Conservation (phyloP, 192 early-diverging fungal genomes). For the Backusella liffmaniae region DNA sequence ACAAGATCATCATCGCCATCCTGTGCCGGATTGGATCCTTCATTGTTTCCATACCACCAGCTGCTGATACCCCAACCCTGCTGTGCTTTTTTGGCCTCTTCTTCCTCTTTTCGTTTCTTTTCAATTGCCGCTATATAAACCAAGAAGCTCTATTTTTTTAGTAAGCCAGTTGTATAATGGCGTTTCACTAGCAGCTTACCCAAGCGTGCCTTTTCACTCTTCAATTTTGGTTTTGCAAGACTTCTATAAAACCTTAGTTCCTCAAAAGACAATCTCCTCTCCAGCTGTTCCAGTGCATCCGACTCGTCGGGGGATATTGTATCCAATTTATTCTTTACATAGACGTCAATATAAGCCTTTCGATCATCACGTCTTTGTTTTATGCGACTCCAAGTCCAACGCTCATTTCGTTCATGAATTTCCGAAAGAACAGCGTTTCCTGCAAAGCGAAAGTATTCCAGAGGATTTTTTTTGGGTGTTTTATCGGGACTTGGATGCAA, state of each 20-base stretch:
- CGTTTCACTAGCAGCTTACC: conserved; percentile 13
- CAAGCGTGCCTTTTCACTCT: conserved; percentile 70
- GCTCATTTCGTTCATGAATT: conserved; percentile 81
- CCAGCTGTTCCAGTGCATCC: conserved; percentile 61
- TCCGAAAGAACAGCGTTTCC: conserved; percentile 77
- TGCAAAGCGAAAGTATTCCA: conserved; percentile 81
- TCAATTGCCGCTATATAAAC: conserved; percentile 23
- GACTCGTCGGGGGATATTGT: conserved; percentile 45
- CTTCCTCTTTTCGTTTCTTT: conserved; percentile 27
- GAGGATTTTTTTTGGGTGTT: conserved; percentile 80
- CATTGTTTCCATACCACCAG: conserved; percentile 39
- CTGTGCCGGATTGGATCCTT: not conserved
- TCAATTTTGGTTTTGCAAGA: conserved; percentile 68
- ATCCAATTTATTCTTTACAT: conserved; percentile 59
- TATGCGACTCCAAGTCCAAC: conserved; percentile 85
- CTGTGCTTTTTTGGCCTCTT: conserved; percentile 31
- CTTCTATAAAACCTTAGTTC: conserved; percentile 88
- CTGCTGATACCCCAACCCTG: conserved; percentile 50
- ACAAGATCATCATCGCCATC: conserved; percentile 34
- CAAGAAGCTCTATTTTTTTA: too few relatives aligned
- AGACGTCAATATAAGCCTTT: conserved; percentile 71
- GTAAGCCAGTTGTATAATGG: too few relatives aligned
- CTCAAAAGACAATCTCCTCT: conserved; percentile 78
- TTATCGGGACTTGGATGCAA: conserved; percentile 80
- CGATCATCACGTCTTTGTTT: conserved; percentile 82